Conservation (phyloP, 2,329 filamentous ascomycete species). For the Fusarium continuum region DNA sequence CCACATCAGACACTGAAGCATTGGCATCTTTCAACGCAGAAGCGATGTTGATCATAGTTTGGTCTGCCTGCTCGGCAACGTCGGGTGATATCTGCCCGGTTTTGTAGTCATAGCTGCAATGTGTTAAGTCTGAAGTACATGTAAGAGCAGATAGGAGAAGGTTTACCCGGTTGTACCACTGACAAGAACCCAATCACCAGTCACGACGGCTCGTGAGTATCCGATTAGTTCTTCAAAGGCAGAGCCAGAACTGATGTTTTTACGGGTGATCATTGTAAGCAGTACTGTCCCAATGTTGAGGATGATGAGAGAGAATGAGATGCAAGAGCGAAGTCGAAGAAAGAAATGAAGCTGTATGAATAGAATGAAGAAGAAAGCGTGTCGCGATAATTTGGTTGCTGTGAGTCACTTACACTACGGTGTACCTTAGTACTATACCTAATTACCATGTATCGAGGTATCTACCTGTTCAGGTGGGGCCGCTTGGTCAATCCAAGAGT, state of each 20-base stretch:
- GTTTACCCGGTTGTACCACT: slow-evolving; percentile 64
- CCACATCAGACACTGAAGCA: slow-evolving; percentile 56
- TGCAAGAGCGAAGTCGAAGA: too few species aligned
- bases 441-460: neutral
- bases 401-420: slow-evolving; percentile 25
- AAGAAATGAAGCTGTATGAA: neutral
- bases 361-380: neutral
- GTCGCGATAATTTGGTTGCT: neutral
- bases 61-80: slow-evolving; percentile 59
- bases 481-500: neutral
- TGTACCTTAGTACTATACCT: slow-evolving; percentile 2
- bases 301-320: neutral
- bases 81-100: slow-evolving; percentile 56
- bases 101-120: slow-evolving; percentile 59
- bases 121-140: neutral
- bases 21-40: slow-evolving; percentile 56
- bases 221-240: slow-evolving; percentile 62
- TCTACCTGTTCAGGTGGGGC: slow-evolving; percentile 1
- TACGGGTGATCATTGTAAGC: slow-evolving; percentile 47
- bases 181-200: slow-evolving; percentile 61
- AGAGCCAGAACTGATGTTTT: slow-evolving; percentile 60
- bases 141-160: neutral
- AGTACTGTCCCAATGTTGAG: too few species aligned
- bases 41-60: slow-evolving; percentile 59
- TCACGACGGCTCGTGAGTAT: slow-evolving; percentile 63